Conservation (phyloP, 192 early-diverging fungal genomes). For the Anaeromyces robustus region DNA sequence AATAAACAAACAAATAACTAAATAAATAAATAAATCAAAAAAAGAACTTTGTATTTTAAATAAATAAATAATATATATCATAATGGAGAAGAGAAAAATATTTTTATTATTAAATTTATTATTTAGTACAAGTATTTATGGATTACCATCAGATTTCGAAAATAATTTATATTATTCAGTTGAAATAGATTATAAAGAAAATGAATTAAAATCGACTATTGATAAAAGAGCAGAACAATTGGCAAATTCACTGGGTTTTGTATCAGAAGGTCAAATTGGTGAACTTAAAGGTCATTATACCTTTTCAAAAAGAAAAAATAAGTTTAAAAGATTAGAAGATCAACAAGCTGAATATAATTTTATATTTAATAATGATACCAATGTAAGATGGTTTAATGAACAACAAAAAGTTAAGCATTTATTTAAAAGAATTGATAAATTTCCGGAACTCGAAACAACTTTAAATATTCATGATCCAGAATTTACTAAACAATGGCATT, state of each 20-base stretch:
- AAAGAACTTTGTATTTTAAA: no score
- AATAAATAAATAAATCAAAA: no score
- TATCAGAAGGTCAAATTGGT: background rate
- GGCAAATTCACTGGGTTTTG: background rate
- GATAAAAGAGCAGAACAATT: background rate
- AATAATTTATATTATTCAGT: background rate
- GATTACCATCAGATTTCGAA: background rate
- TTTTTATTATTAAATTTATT: background rate
- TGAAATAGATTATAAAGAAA: background rate
- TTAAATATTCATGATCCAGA: conserved; percentile 14
- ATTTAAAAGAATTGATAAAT: background rate
- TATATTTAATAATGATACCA: background rate
- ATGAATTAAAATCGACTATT: background rate
- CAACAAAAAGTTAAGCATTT: background rate
- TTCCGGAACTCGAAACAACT: background rate
- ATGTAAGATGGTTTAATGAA: background rate
- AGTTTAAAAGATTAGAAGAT: background rate
- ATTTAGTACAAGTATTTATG: background rate
- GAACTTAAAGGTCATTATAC: background rate
- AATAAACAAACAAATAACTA: no score
- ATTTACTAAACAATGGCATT: conserved; percentile 20
- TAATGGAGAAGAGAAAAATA: background rate
- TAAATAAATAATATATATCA: no score
- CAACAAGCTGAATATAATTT: background rate
- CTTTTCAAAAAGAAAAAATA: background rate